Percentiles rank a stretch among this genome's conserved stretches.
These are phyloP conservation scores for Botryobasidium botryosum DNA, from an alignment of 768 basidiomycete species.

Conservation along the genomic window DNA sequence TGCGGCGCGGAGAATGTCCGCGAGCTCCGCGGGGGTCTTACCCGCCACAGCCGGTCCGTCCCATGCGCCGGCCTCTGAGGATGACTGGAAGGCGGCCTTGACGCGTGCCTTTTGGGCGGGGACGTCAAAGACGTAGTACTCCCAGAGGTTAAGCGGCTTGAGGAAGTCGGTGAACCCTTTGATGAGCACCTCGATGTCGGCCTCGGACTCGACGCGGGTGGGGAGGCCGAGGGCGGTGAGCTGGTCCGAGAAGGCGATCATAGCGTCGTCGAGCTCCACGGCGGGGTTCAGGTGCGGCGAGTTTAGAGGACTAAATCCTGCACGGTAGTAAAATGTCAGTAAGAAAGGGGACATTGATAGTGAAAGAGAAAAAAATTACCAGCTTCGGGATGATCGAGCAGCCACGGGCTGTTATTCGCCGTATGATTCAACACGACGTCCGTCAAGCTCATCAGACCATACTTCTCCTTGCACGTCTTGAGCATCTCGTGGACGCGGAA, in stretches of 20 bases:
- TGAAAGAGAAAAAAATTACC: slow-evolving; percentile 31
- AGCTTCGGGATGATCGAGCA: slow-evolving; percentile 87
- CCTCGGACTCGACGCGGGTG: slow-evolving; percentile 39
- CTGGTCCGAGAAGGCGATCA: slow-evolving; percentile 60
- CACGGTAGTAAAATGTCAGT: not conserved
- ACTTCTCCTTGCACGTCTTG: slow-evolving; percentile 59
- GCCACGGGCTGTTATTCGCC: slow-evolving; percentile 84
- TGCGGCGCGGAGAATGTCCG: slow-evolving; percentile 37
- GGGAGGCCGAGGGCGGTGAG: slow-evolving; percentile 56
- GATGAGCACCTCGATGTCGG: slow-evolving; percentile 54
- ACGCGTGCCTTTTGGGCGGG: slow-evolving; percentile 43
- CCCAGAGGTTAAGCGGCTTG: slow-evolving; percentile 64
- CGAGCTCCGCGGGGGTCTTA: slow-evolving; percentile 47
- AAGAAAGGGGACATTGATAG: not conserved
- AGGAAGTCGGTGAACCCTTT: slow-evolving; percentile 42
- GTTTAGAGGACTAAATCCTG: slow-evolving; percentile 82
- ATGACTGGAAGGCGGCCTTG: slow-evolving; percentile 31
- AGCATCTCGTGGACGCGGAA: slow-evolving; percentile 46
- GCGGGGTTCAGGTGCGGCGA: slow-evolving; percentile 88
- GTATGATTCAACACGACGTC: slow-evolving; percentile 98
- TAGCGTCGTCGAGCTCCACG: slow-evolving; percentile 74
- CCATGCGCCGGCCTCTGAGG: slow-evolving; percentile 34
- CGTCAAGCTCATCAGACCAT: slow-evolving; percentile 74
- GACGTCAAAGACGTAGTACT: slow-evolving; percentile 83
- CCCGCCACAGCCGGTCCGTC: slow-evolving; percentile 38